Conservation (phyloP, 495 filamentous ascomycete species). For the Cudoniella acicularis region DNA sequence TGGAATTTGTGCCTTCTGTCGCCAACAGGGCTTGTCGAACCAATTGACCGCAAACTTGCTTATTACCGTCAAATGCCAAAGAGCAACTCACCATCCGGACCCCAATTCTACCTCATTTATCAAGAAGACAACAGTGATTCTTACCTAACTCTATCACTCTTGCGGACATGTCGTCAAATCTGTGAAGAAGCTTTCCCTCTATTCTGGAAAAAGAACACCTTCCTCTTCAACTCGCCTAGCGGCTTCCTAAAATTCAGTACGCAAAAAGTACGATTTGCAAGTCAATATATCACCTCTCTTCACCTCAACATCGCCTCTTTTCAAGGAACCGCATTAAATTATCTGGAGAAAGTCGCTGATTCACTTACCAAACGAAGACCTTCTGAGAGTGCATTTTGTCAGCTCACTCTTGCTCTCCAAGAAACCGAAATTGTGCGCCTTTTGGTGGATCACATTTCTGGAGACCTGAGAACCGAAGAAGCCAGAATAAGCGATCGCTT, state of each 20-base stretch:
- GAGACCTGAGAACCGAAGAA: background rate
- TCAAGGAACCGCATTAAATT: background rate
- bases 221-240: background rate
- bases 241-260: background rate
- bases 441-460: background rate
- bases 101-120: constrained; percentile 7
- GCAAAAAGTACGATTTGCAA: background rate
- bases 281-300: background rate
- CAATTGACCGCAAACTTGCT: background rate
- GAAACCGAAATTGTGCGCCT: background rate
- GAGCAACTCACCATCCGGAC: constrained; percentile 7
- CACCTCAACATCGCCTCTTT: background rate
- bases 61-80: background rate
- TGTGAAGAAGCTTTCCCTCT: background rate
- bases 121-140: background rate
- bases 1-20: background rate
- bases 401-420: background rate
- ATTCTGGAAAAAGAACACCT: background rate
- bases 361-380: background rate
- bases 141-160: constrained; percentile 1
- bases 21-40: constrained; percentile 1
- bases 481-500: background rate
- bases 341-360: background rate
- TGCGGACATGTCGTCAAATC: constrained; percentile 7
- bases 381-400: background rate